Evolutionary conservation across 176 grass and related monocot genomes (phyloP).

Genomic region (Thalia dealbata): DNA sequence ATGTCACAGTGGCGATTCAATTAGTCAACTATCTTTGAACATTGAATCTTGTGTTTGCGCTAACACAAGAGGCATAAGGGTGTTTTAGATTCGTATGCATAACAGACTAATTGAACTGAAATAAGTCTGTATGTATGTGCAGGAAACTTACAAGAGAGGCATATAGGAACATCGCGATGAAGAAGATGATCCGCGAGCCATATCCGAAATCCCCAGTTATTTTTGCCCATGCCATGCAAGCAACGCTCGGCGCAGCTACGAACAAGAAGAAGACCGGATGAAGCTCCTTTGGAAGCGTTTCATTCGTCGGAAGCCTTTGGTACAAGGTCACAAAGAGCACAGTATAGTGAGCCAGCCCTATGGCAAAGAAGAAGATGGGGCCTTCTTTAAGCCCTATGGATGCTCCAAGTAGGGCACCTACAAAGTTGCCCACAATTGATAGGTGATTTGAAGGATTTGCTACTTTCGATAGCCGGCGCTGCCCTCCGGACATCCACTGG

Average conservation of each 20-base stretch:
- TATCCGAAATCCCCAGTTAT: slow-evolving; percentile 67
- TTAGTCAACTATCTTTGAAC: background rate
- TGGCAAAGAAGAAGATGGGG: slow-evolving; percentile 73
- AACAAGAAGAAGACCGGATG: slow-evolving; percentile 95
- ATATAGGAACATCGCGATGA: slow-evolving; percentile 87
- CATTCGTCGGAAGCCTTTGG: slow-evolving; percentile 90
- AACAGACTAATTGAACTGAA: background rate
- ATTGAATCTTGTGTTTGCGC: too few species aligned
- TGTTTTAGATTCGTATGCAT: background rate
- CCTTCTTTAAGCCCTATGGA: slow-evolving; percentile 72
- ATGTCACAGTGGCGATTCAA: background rate
- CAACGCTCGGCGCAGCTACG: slow-evolving; percentile 74
- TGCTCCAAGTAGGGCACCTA: slow-evolving; percentile 75
- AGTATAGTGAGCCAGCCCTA: slow-evolving; percentile 77
- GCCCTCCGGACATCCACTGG: slow-evolving; percentile 91
- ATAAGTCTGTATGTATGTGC: background rate
- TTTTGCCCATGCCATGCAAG: slow-evolving; percentile 69
- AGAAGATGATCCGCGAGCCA: slow-evolving; percentile 54
- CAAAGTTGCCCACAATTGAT: slow-evolving; percentile 83
- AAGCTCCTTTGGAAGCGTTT: slow-evolving; percentile 75
- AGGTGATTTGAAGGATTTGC: slow-evolving; percentile 91
- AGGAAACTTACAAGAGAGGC: slow-evolving; percentile 46
- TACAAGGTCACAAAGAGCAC: slow-evolving; percentile 94
- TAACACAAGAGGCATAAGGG: background rate
- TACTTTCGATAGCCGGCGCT: slow-evolving; percentile 63